Evolutionary conservation across 1,139 yeast genomes (phyloP), one percentile per base, ranked within the genome.

Genomic region (Zhuliangozyma parablackwelliae): DNA sequence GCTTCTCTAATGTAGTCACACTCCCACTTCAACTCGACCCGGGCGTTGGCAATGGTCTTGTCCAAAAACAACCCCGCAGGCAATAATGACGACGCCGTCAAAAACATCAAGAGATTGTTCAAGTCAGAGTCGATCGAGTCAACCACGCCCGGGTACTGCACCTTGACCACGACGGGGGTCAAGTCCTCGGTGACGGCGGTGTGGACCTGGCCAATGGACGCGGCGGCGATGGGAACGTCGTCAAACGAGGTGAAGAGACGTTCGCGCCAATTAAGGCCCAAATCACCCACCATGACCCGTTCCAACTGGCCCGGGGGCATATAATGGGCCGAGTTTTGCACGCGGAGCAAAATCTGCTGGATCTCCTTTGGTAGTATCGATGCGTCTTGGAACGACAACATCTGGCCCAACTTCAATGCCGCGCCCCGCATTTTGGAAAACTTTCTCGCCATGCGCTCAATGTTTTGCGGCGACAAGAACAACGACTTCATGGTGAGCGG

Each of bases 101-200:
- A 67, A 26, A 92, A 68, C 72, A 90, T 69, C 44, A 88, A 63
- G 42, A 92, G 65, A 50, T 89, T 90, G 59, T 86, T 92, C 57
- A 92, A 73, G 60, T 92, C 99, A 2, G 96, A 85, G 57, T 92
- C 97, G 50, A 92, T 94, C 10, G 95, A 82, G 46, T 84, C 80
- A 20, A 85, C 94, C 10, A 92, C 97, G n/a, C 98, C 98, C 0
- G 99, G 99, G 53, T 92, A 92, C 58, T 92, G 99, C 4, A 92
- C 89, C 56, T 92, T 92, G 10, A 92, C 95, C n/a, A 95, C 98
- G 24, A 90, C 96, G 26, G 78, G 78, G n/a, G 76, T 63, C 44
- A 77, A 74, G 26, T 75, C 78, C 36, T 65, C 68, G 16, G 95
- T 70, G 9, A 78, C 81, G 1, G 96, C 98, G 33, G 72, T 73